These are phyloP conservation scores for Gigaspora rosea DNA, from an alignment of 192 early-diverging fungal species.

Conservation along the genomic window DNA sequence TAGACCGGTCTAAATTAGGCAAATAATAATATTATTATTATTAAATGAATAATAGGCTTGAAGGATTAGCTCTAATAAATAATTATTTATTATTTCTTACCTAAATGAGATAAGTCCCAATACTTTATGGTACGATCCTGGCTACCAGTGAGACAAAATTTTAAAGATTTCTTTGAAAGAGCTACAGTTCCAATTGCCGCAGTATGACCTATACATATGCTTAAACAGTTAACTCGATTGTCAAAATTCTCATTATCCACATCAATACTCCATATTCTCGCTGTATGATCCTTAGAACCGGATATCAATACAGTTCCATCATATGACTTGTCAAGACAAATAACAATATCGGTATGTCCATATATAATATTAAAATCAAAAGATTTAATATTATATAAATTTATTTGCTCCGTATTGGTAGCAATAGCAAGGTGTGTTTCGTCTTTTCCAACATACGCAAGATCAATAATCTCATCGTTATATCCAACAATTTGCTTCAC, in stretches of 20 bases:
- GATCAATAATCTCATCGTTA: slow-evolving; percentile 94
- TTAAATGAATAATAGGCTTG: not conserved
- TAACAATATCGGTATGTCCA: slow-evolving; percentile 87
- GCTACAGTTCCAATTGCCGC: slow-evolving; percentile 91
- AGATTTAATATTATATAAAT: slow-evolving; percentile 79
- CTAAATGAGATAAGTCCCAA: slow-evolving; percentile 78
- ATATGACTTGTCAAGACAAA: slow-evolving; percentile 71
- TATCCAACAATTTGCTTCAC: slow-evolving; percentile 89
- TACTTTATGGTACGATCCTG: slow-evolving; percentile 95
- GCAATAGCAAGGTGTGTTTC: slow-evolving; percentile 83
- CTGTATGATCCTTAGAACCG: slow-evolving; percentile 92
- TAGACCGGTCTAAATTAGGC: not conserved
- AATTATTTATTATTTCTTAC: slow-evolving; percentile 23
- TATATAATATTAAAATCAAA: slow-evolving; percentile 84
- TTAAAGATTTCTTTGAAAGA: slow-evolving; percentile 61
- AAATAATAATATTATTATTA: not conserved
- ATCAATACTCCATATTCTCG: slow-evolving; percentile 77
- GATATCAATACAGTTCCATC: slow-evolving; percentile 75
- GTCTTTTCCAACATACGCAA: slow-evolving; percentile 72
- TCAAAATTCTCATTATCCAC: slow-evolving; percentile 55
- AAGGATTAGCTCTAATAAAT: not conserved
- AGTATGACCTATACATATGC: slow-evolving; percentile 85
- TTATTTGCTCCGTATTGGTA: slow-evolving; percentile 91
- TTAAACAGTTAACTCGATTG: slow-evolving; percentile 64
- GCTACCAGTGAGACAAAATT: slow-evolving; percentile 82